Evolutionary conservation across 2,329 filamentous ascomycete species (phyloP).

Genomic region (Purpureocillium lavendulum): DNA sequence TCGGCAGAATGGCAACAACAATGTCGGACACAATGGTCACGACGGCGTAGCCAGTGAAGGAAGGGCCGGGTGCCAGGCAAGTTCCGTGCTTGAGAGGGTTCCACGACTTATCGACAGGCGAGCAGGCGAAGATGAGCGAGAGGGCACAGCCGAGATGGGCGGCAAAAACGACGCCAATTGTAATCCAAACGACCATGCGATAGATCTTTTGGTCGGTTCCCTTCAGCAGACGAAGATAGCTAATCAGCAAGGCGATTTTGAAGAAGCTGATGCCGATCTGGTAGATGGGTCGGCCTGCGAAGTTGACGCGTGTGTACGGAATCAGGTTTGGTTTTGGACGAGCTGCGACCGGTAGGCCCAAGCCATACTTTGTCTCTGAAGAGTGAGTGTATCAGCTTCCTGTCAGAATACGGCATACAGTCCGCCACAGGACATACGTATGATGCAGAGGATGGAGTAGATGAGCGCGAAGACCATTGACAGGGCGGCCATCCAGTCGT

Average conservation of each 20-base stretch:
- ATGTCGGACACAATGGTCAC: conserved; percentile 44
- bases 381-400: neutral
- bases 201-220: conserved; percentile 37
- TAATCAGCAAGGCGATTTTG: conserved; percentile 45
- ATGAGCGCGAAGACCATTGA: conserved; percentile 36
- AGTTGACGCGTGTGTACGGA: conserved; percentile 41
- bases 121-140: conserved; percentile 41
- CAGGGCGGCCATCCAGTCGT: conserved; percentile 35
- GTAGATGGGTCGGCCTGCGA: conserved; percentile 44
- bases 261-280: conserved; percentile 48
- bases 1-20: conserved; percentile 38
- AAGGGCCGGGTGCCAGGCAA: conserved; percentile 36
- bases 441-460: conserved; percentile 41
- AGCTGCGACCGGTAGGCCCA: conserved; percentile 35
- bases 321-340: conserved; percentile 35
- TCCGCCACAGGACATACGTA: conserved; percentile 27
- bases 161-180: conserved; percentile 33
- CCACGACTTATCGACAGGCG: conserved; percentile 40
- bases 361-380: conserved; percentile 43
- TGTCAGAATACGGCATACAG: neutral
- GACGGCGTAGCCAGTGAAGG: conserved; percentile 42
- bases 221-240: conserved; percentile 41
- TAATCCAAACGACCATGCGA: conserved; percentile 32
- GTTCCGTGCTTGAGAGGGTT: conserved; percentile 27
- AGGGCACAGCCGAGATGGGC: conserved; percentile 40